phyloP scores from a whole-genome alignment of 2,329 filamentous ascomycete species.

The Xylaria hypoxylon region DNA sequence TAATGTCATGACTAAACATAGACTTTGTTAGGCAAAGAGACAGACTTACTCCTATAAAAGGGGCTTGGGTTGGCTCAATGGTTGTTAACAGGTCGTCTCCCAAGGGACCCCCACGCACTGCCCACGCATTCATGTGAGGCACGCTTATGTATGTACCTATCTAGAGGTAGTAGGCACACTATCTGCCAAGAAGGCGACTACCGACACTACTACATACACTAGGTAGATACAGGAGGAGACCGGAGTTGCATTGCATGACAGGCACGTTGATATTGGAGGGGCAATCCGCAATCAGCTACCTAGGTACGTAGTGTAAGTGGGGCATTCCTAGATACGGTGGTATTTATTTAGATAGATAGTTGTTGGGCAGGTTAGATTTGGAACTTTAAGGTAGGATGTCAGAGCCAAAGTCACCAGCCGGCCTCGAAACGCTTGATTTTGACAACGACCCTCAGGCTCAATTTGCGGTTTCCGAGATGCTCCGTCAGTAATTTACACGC shows the following conservation, averaged over 20 bases:
- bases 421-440: background rate
- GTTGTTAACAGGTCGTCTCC: no score
- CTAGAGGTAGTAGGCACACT: no score
- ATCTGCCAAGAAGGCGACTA: conserved; percentile 14
- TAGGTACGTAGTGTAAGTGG: conserved; percentile 12
- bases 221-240: background rate
- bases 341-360: background rate
- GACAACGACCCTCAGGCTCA: conserved; percentile 7
- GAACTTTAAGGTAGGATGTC: background rate
- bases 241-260: conserved; percentile 22
- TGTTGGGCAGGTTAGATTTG: background rate
- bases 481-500: conserved; percentile 32
- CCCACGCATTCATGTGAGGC: no score
- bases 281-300: background rate
- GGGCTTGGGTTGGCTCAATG: no score
- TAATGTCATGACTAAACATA: no score
- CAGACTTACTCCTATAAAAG: no score
- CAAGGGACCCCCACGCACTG: no score
- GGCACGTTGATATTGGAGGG: conserved; percentile 4
- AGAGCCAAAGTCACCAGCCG: background rate
- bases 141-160: background rate
- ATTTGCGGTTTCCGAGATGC: conserved; percentile 28
- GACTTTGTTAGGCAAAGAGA: no score
- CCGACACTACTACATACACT: conserved; percentile 1
- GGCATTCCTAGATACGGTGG: conserved; percentile 7